phyloP scores from a whole-genome alignment of 2,329 filamentous ascomycete species.

The Penicillium sp. region DNA sequence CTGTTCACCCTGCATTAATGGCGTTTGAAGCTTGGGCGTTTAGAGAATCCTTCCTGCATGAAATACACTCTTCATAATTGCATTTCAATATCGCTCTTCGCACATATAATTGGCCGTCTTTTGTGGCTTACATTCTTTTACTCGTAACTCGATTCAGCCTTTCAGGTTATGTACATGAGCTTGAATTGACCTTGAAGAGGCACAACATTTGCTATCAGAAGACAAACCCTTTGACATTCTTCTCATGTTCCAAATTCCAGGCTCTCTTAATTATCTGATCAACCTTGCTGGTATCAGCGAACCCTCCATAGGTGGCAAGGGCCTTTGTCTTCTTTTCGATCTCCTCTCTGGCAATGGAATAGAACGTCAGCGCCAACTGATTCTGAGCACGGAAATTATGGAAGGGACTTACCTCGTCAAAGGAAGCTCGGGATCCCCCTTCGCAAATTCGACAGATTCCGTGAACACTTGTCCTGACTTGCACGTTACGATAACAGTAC shows the following conservation, averaged over 20 bases:
- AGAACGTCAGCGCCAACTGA: neutral
- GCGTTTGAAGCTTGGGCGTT: slow-evolving; percentile 14
- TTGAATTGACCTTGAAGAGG: no score
- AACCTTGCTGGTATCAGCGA: slow-evolving; percentile 21
- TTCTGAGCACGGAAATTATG: neutral
- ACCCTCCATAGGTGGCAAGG: slow-evolving; percentile 28
- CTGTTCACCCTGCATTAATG: slow-evolving; percentile 19
- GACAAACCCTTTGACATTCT: slow-evolving; percentile 22
- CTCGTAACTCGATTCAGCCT: no score
- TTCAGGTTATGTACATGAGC: no score
- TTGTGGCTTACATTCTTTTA: no score
- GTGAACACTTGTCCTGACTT: slow-evolving; percentile 26
- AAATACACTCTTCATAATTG: slow-evolving; percentile 1
- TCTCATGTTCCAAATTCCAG: slow-evolving; percentile 28
- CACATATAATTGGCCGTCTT: no score
- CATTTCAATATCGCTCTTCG: neutral
- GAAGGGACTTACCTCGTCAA: slow-evolving; percentile 28
- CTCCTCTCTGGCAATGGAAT: slow-evolving; percentile 15
- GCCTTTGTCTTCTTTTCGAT: slow-evolving; percentile 26
- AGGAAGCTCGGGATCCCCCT: slow-evolving; percentile 34
- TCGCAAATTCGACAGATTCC: slow-evolving; percentile 31
- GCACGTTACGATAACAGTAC: slow-evolving; percentile 31
- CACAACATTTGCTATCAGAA: no score
- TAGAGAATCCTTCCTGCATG: neutral
- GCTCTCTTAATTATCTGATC: slow-evolving; percentile 23